Evolutionary conservation across 768 basidiomycete species (phyloP).

Genomic region (Leucosporidium scottii): DNA sequence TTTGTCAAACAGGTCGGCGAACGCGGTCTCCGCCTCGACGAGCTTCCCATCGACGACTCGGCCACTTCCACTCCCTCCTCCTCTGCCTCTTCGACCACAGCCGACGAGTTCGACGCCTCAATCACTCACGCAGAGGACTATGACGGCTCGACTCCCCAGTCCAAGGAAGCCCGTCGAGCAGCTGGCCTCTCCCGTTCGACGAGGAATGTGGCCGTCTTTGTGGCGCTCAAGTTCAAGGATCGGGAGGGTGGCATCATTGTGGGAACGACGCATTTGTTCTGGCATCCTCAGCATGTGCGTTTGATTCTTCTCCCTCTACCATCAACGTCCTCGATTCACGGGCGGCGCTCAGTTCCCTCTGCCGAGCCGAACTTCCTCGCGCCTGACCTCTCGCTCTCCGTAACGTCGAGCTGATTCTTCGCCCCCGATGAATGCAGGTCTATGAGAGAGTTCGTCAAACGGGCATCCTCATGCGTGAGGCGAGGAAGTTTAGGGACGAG

Average conservation of each 20-base stretch:
- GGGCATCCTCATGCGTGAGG: slow-evolving; percentile 63
- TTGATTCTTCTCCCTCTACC: not conserved
- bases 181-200: slow-evolving; percentile 27
- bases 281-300: slow-evolving; percentile 61
- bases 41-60: slow-evolving; percentile 25
- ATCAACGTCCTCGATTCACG: no score
- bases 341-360: no score
- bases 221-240: slow-evolving; percentile 54
- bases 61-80: not conserved
- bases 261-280: slow-evolving; percentile 88
- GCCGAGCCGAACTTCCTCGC: no score
- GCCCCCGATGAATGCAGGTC: slow-evolving; percentile 45
- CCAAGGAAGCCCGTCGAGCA: not conserved
- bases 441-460: slow-evolving; percentile 72
- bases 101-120: not conserved
- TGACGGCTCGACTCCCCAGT: not conserved
- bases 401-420: not conserved
- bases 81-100: not conserved
- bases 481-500: slow-evolving; percentile 50
- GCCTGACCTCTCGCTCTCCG: no score
- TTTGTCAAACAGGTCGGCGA: slow-evolving; percentile 19
- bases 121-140: slow-evolving; percentile 1
- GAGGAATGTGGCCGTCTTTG: slow-evolving; percentile 43
- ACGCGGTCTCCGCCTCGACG: slow-evolving; percentile 28
- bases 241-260: slow-evolving; percentile 58